These are phyloP conservation scores for Hemerocallis citrina DNA, from an alignment of 106 monocot species.

Conservation along the genomic window DNA sequence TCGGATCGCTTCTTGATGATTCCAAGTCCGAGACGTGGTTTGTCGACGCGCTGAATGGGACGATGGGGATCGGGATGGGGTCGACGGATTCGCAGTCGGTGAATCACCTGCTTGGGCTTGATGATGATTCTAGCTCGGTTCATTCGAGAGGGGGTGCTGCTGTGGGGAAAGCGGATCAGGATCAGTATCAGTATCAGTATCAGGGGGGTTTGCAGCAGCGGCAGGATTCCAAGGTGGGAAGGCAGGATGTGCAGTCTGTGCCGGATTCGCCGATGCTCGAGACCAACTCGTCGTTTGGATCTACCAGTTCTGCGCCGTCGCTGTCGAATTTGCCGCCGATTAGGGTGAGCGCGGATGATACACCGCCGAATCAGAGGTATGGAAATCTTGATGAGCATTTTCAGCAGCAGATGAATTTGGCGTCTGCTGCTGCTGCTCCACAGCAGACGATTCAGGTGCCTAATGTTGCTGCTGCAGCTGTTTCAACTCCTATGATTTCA, in stretches of 20 bases:
- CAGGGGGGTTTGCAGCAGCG: constrained; percentile 19
- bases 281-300: constrained; percentile 71
- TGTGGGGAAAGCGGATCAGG: not conserved
- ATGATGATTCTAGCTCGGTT: constrained; percentile 49
- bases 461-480: not conserved
- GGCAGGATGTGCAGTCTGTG: constrained; percentile 51
- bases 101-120: constrained; percentile 83
- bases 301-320: constrained; percentile 57
- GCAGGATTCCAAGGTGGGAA: constrained; percentile 38
- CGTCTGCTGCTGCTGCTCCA: constrained; percentile 1
- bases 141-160: constrained; percentile 10
- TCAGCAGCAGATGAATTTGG: constrained; percentile 47
- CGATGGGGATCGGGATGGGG: constrained; percentile 39
- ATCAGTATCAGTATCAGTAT: no score
- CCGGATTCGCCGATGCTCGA: constrained; percentile 78
- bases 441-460: not conserved
- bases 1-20: constrained; percentile 70
- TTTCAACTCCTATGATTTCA: constrained; percentile 21
- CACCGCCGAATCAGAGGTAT: constrained; percentile 21
- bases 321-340: constrained; percentile 82
- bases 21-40: constrained; percentile 94
- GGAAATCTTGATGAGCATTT: constrained; percentile 59
- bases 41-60: constrained; percentile 86
- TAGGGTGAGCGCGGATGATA: constrained; percentile 56
- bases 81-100: constrained; percentile 61